Base-by-base conservation (phyloP, 2,329 filamentous ascomycete genomes). In the Parasarocladium wereldwijsianum region DNA sequence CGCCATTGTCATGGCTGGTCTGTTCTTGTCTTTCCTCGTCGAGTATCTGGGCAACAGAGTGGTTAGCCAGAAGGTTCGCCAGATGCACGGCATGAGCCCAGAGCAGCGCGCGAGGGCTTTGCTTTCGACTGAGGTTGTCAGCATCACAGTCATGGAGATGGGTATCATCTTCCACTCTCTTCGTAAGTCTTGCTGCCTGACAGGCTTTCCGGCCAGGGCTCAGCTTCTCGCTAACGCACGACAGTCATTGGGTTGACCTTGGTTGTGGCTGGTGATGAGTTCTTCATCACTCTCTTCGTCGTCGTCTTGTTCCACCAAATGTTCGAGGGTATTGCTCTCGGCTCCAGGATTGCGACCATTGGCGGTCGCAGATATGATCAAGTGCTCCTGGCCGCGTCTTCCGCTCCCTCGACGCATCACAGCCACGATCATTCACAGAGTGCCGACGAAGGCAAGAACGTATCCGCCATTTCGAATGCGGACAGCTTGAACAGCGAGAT, bases 271-370 rank as follows among this genome's bases (percentile, higher is more conserved):
- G 65, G 60, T 3, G 67, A 73, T 38, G 56, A 53, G 21, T 66
- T 62, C 40, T 71, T 71, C 50, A 45, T 62, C 32, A 69, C 64
- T 2, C 57, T 73, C n/a, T 68, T 70, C 35, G 48, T 68, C 24
- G 78, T 84, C 32, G 80, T 85, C 34, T 54, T 83, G 33, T 83
- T 84, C 55, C 79, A 84, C 44, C 79, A 84, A 43, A 71, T 80
- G 57, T 82, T 86, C 41, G 78, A 84, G 45, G 79, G 80, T 4
- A 60, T 85, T 26, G 79, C 79, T 1, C 69, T 85, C 1, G 78
- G 79, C 12, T 70, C 71, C 7, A 69, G 75, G 10, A 83, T 84
- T 37, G 74, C 76, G 7, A 62, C 64, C 1, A 58, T 82, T 1
- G 62, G 58, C 16, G 50, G 46, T 4, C 24, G 28, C 20, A 30